Base-by-base conservation (phyloP, 2,329 filamentous ascomycete species). In the Rachicladosporium sp. region DNA sequence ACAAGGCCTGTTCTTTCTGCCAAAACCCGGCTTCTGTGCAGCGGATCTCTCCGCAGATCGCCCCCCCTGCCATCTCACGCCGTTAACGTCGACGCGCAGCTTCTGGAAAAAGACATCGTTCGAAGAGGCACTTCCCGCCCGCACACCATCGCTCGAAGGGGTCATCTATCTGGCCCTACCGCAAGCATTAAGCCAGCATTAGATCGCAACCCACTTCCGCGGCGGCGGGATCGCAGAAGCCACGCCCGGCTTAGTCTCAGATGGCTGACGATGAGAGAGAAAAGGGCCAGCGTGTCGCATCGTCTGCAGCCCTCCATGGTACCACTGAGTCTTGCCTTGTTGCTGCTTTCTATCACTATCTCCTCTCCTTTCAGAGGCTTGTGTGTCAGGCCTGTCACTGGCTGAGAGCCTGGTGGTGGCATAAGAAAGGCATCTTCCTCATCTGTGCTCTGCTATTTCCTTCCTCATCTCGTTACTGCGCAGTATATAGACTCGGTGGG, bases 1-100 rank as follows among this genome's bases (percentile, higher is more conserved):
- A 27, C 23, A 7, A 4, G 8, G 23, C 38, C 78, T 96, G 7
- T 91, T 91, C 9, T 83, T 89, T 36, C 85, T 27, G 23, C 23
- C 23, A 27, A 7, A 27, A 27, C 23, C 23, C 23, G 23, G 23
- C 23, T 27, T 27, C 23, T 27, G 23, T 27, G 23, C 23, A 27
- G 23, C 23, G 23, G 23, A 27, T 27, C 23, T 7, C 4, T 7
- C 6, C 23, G 23, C 7, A 27, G 23, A 27, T 27, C 23, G 23
- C 3, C 23, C 23, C 23, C 23, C 23, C 23, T 27, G 23, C 23
- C 23, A 27, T 27, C 23, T 27, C 23, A 27, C 23, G 23, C 23
- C 23, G 23, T 27, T 27, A 27, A 27, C 8, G 23, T 27, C 23
- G 23, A 27, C 23, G 23, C 23, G 23, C 23, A 27, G 23, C 23